Evolutionary conservation across 805 yeast genomes (phyloP), one percentile per base, ranked within the genome.

Genomic region (Scheffersomyces ergatensis): DNA sequence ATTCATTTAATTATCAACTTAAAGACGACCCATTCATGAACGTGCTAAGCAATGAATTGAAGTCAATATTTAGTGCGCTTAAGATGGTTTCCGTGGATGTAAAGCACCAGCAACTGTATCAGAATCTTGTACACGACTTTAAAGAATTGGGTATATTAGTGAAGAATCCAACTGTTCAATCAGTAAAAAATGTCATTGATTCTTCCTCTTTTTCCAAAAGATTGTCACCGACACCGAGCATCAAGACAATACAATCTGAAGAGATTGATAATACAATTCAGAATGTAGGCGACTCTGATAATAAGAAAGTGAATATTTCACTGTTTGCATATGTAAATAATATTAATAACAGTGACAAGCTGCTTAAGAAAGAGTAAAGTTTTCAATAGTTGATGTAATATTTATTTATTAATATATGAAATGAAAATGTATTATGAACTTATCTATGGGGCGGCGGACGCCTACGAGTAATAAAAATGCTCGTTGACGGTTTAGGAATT

Each of bases 31-130:
- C 25, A 15, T 13, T 26, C 33, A 36, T 8, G 26, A 39, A 12
- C 15, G 13, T 29, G 5, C 5, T 29, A 11, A 15, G 13, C 13
- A 29, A 29, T 29, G 32, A 29, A 29, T 5, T 29, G 11, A 15
- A 5, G 17, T 14, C 32, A 14, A 29, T 29, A 29, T 27, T 48
- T 4, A 33, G 34, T 16, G 51, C 46, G 5, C 37, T 47, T 8
- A 18, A 34, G 4, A 33, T 47, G 36, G 35, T 47, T 6, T 39
- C 47, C 15, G 24, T 13, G 19, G 33, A 37, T 21, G 36, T 21
- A 6, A 16, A 20, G 19, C 32, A 30, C 23, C 33, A 16, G 34
- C 25, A 32, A 20, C 26, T 5, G 16, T 16, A 16, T 31, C 9
- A 9, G 9, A 14, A 9, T 18, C 5, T 31, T 5, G 33, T 14